Percentiles rank a stretch among this genome's conserved stretches.
Evolutionary conservation across 108 stramenopile genomes (phyloP).

Genomic region (Pseudonitzschia pungens): DNA sequence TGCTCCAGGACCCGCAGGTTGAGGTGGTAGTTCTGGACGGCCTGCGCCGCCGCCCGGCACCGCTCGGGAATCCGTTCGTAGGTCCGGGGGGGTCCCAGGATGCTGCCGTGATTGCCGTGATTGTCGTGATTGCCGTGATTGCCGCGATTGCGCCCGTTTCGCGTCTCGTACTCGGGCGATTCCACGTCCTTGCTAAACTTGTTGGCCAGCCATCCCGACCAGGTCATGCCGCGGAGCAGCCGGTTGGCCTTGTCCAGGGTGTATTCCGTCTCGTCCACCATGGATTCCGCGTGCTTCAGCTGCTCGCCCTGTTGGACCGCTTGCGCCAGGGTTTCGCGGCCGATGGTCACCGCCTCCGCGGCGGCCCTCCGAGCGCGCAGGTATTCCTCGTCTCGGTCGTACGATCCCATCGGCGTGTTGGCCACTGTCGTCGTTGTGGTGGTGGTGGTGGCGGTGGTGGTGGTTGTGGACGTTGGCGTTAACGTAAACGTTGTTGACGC

Average conservation of each 20-base stretch:
- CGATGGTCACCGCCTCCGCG: conserved; percentile 47
- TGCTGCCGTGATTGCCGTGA: neutral
- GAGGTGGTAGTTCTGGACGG: conserved; percentile 53
- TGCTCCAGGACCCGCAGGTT: conserved; percentile 53
- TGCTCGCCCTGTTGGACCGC: conserved; percentile 53
- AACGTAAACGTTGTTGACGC: no score
- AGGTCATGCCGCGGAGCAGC: conserved; percentile 58
- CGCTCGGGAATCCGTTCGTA: conserved; percentile 41
- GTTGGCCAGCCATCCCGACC: conserved; percentile 66
- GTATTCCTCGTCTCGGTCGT: conserved; percentile 47
- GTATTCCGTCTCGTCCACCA: conserved; percentile 49
- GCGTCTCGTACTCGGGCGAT: conserved; percentile 31
- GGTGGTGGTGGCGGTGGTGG: neutral
- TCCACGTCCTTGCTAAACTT: conserved; percentile 46
- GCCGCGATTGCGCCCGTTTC: no score
- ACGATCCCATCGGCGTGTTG: neutral
- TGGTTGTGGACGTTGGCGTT: no score
- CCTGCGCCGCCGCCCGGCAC: conserved; percentile 42
- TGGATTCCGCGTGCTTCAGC: conserved; percentile 36
- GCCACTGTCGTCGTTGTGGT: neutral
- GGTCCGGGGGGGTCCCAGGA: conserved; percentile 24
- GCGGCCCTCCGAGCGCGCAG: conserved; percentile 48
- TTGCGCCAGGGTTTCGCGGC: conserved; percentile 47
- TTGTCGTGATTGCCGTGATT: neutral
- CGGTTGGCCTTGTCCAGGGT: conserved; percentile 47